phyloP scores from a whole-genome alignment of 164 flowering plant species.

The Stephania cephalantha region DNA sequence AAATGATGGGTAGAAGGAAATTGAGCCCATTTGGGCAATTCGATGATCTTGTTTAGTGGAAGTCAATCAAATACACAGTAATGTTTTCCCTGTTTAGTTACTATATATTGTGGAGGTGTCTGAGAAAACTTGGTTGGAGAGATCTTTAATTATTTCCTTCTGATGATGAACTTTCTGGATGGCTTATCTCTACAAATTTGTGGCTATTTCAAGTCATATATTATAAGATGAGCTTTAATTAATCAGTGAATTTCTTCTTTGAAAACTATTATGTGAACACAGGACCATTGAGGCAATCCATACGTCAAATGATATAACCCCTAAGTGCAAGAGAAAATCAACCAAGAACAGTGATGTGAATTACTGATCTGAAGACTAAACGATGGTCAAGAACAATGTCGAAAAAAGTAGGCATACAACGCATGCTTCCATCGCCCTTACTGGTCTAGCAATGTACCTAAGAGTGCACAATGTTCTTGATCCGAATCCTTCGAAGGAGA shows the following conservation, averaged over 20 bases:
- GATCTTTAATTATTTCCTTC: neutral
- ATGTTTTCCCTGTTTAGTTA: constrained; percentile 4
- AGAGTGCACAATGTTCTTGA: no score
- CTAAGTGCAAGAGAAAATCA: neutral
- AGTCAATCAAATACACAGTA: constrained; percentile 10
- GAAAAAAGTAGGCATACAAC: no score
- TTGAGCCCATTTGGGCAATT: constrained; percentile 4
- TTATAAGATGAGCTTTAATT: no score
- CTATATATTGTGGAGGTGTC: neutral
- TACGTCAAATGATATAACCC: neutral
- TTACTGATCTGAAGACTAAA: no score
- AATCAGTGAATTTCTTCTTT: neutral
- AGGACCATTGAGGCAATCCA: neutral
- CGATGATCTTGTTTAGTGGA: constrained; percentile 13
- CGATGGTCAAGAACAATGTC: no score
- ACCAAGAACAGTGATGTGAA: no score
- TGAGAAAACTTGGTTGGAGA: neutral
- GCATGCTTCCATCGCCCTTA: no score
- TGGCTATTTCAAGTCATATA: neutral
- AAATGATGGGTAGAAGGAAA: constrained; percentile 8
- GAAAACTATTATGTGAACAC: neutral
- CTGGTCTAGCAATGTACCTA: no score
- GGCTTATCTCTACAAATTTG: neutral
- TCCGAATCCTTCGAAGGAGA: no score
- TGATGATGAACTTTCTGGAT: constrained; percentile 1